Conservation (phyloP, 305 asterid genomes). For the Petunia hybrid region DNA sequence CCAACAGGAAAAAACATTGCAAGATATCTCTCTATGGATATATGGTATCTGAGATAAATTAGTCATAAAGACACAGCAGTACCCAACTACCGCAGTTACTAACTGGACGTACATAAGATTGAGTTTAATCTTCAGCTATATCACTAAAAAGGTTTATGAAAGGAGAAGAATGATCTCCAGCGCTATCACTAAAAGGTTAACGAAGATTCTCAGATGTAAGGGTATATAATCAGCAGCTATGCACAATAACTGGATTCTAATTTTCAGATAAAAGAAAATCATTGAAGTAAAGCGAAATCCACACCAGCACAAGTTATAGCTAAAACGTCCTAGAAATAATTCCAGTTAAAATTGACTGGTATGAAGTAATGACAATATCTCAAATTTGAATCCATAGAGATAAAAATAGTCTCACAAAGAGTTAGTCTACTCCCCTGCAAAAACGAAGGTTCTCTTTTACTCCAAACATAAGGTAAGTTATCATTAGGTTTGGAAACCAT, state of each 20-base stretch:
- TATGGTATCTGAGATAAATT: neutral
- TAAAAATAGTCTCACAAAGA: too few relatives aligned
- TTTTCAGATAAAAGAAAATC: neutral
- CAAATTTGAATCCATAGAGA: neutral
- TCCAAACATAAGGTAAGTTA: too few relatives aligned
- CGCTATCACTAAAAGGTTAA: too few relatives aligned
- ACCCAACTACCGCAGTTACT: neutral
- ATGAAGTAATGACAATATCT: neutral
- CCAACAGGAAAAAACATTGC: neutral
- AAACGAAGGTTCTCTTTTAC: too few relatives aligned
- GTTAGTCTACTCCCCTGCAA: too few relatives aligned
- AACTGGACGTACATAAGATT: neutral
- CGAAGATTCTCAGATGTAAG: too few relatives aligned
- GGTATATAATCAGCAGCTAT: neutral
- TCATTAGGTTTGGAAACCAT: too few relatives aligned
- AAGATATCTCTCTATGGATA: neutral
- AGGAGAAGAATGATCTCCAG: too few relatives aligned
- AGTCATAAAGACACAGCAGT: neutral
- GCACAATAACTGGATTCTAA: neutral
- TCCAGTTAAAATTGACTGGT: neutral
- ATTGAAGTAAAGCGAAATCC: neutral
- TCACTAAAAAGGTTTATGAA: neutral
- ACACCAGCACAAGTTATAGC: neutral
- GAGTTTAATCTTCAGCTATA: neutral
- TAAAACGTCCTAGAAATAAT: conserved; percentile 1